phyloP scores from a whole-genome alignment of 139 green algal species.

The Tetraselmis chui region DNA sequence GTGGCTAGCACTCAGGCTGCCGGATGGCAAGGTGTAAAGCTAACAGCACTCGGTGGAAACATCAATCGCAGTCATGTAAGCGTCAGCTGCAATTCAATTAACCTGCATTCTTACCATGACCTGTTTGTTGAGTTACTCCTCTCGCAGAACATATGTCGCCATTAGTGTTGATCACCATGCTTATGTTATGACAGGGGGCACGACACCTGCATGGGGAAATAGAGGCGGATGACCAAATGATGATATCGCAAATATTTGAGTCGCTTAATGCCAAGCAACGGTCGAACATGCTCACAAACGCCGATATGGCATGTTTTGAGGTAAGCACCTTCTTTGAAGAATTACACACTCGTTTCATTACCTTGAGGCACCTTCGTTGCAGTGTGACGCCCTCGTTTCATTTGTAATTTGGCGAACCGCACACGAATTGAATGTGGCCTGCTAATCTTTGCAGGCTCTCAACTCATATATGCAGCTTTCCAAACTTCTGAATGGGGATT shows the following conservation, averaged over 20 bases:
- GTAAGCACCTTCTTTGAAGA: too few relatives aligned
- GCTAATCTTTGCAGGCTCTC: constrained; percentile 43
- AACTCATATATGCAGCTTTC: constrained; percentile 51
- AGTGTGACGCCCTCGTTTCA: too few relatives aligned
- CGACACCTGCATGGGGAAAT: background rate
- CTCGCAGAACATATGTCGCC: background rate
- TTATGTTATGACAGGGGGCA: background rate
- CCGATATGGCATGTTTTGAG: background rate
- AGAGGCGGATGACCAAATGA: background rate
- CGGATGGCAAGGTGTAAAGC: constrained; percentile 11
- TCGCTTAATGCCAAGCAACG: background rate
- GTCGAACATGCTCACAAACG: background rate
- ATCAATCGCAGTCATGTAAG: background rate
- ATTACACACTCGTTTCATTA: too few relatives aligned
- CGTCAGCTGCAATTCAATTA: background rate
- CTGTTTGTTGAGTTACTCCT: too few relatives aligned
- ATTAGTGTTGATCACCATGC: background rate
- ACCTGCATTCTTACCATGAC: too few relatives aligned
- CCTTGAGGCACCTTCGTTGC: too few relatives aligned
- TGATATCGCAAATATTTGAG: background rate
- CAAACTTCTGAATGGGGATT: constrained; percentile 46
- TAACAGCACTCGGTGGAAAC: constrained; percentile 4
- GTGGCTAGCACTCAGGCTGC: background rate
- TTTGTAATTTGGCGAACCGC: too few relatives aligned
- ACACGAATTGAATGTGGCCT: too few relatives aligned